Base-by-base conservation (phyloP, 75 land plant genomes). In the Larix kaempferi region DNA sequence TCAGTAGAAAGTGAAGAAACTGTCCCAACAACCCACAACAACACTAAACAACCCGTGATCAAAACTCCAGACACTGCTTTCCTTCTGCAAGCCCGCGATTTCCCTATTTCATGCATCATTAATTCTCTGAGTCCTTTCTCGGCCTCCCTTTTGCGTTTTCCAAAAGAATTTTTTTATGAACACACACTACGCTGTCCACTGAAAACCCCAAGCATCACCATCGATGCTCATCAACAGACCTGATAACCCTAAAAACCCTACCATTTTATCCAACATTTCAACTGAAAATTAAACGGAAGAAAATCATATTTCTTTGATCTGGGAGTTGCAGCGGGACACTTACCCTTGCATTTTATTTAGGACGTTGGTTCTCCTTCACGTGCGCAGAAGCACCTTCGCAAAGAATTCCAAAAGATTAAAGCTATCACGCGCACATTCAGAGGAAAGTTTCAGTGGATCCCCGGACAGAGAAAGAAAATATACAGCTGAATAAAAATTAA, bases 1-100 rank as follows among this genome's bases (percentile, higher is more conserved):
- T 85, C 86, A 52, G 22, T 54, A 2, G 81, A 79, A 74, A 81
- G 52, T 8, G 73, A 69, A 11, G 23, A 41, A 10, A 41, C 73
- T 17, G 49, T 69, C 54, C 23, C 73, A 41, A 41, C 3, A 37
- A n/a, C 23, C 73, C 22, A 69, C 54, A 49, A 49, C 10, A 10
- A 49, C 39, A 11, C 73, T 37, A 69, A 44, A 37, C 22, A 69
- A 69, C 73, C 49, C 25, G 41, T 23, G 49, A 69, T 41, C 73
- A 69, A 69, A n/a, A 22, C 49, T n/a, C 54, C 23, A 17, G 49
- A 69, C 14, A n/a, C 73, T 17, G 19, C 41, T 3, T 33, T 26
- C 69, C 41, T 65, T 65, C 69, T 65, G 39, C 69, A 35, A 65
- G 69, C 69, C 49, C 73, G 21, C 8, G 52, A 0, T 44, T 69